Percentiles rank a stretch among this genome's conserved stretches.
Evolutionary conservation across 2,329 filamentous ascomycete species (phyloP).

Genomic region (Paracorniculantispora psalliotae): DNA sequence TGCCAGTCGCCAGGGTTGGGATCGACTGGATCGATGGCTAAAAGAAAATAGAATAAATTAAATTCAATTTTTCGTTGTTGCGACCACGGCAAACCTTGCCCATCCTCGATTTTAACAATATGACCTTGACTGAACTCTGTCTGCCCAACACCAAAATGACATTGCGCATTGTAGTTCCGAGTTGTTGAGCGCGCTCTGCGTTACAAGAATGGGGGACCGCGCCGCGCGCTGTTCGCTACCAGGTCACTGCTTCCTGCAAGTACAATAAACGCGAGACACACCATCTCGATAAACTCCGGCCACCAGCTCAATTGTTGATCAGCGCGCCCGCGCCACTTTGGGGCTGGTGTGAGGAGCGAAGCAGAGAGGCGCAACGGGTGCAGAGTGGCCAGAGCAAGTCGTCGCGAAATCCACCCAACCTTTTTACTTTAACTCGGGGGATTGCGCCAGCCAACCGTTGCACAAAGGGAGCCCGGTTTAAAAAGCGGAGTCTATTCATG

Average conservation of each 20-base stretch:
- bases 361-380: neutral
- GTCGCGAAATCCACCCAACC: too few relatives aligned
- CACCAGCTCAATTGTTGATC: neutral
- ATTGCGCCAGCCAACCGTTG: neutral
- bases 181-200: neutral
- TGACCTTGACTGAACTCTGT: too few relatives aligned
- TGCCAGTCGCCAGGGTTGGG: too few relatives aligned
- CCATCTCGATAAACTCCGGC: neutral
- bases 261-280: neutral
- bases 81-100: neutral
- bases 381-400: neutral
- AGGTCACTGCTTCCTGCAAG: neutral
- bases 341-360: neutral
- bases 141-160: too few relatives aligned
- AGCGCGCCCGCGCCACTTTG: neutral
- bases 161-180: neutral
- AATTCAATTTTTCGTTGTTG: too few relatives aligned
- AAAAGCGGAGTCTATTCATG: constrained; percentile 1
- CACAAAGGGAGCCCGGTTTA: neutral
- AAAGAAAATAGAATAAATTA: too few relatives aligned
- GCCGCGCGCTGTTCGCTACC: neutral
- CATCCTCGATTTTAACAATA: neutral
- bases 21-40: neutral
- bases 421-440: too few relatives aligned
- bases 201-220: neutral